These are phyloP conservation scores for Streptanthus diversifolius DNA, from an alignment of 345 rosid genomes.

Conservation along the genomic window DNA sequence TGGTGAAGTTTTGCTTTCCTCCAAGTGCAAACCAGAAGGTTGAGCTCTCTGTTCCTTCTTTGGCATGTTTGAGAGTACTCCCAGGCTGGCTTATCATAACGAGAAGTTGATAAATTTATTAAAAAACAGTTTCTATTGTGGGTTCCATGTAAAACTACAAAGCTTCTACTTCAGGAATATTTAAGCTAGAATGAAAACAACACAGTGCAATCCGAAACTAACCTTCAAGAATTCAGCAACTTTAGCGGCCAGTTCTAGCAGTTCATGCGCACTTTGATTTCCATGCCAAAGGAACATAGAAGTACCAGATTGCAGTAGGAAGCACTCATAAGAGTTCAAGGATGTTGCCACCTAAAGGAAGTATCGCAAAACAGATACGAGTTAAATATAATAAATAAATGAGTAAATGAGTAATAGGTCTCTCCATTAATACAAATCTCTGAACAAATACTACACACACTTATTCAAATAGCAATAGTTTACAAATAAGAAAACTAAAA, in stretches of 20 bases:
- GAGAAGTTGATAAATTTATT: not conserved
- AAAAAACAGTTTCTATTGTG: not conserved
- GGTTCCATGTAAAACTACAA: not conserved
- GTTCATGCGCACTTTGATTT: slow-evolving; percentile 86
- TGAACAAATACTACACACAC: not conserved
- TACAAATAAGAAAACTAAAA: not conserved
- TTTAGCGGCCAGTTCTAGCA: slow-evolving; percentile 79
- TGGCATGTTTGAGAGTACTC: slow-evolving; percentile 78
- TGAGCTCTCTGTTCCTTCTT: slow-evolving; percentile 98
- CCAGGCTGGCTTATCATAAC: slow-evolving; percentile 65
- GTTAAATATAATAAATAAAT: no score
- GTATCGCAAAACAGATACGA: not conserved
- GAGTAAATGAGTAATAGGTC: not conserved
- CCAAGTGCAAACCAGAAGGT: slow-evolving; percentile 97
- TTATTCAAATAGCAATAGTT: not conserved
- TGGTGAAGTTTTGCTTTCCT: slow-evolving; percentile 84
- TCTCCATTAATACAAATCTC: not conserved
- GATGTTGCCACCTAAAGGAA: slow-evolving; percentile 73
- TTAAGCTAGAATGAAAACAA: not conserved
- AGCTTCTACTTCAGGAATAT: not conserved
- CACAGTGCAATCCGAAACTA: not conserved
- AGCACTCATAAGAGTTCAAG: slow-evolving; percentile 78
- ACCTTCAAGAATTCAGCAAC: slow-evolving; percentile 91
- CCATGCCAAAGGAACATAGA: slow-evolving; percentile 92
- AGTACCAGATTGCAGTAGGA: slow-evolving; percentile 95